phyloP scores from a whole-genome alignment of 148 eudicot genomes.

The Rhododendron mucronatum region DNA sequence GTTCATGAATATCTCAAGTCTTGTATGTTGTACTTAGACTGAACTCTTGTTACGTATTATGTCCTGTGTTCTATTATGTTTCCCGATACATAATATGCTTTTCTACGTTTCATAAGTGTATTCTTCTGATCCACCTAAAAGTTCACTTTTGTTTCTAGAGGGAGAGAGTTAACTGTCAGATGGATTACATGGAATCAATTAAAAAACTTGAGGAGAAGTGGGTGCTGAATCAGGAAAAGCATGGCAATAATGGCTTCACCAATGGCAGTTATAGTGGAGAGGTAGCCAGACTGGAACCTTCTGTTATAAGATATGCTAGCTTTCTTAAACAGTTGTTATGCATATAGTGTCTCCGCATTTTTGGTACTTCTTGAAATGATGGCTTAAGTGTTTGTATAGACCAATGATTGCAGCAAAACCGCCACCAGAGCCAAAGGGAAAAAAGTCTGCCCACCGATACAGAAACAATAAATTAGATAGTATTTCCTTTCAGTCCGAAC shows the following conservation, averaged over 20 bases:
- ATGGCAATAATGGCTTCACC: constrained; percentile 46
- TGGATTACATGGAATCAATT: constrained; percentile 58
- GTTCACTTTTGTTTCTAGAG: constrained; percentile 33
- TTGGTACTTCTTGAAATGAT: not conserved
- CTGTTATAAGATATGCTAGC: not conserved
- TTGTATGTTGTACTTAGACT: not conserved
- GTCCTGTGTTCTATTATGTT: not conserved
- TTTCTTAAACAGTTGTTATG: not conserved
- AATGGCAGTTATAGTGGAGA: constrained; percentile 36
- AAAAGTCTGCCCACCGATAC: not conserved
- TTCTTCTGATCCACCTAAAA: constrained; percentile 1
- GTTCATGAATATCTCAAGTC: not conserved
- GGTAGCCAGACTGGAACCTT: constrained; percentile 43
- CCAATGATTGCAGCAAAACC: not conserved
- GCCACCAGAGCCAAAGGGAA: not conserved
- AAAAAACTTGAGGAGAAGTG: constrained; percentile 72
- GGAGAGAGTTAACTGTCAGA: constrained; percentile 52
- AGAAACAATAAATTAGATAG: not conserved
- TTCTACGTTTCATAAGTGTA: not conserved
- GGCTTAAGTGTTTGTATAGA: not conserved
- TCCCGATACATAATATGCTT: constrained; percentile 7
- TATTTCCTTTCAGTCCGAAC: not conserved
- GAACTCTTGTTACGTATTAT: not conserved
- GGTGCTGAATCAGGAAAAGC: constrained; percentile 43
- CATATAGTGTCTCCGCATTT: not conserved